A percentile compares a stretch with the other conserved stretches of the same genome.
Conservation (phyloP, 2,329 filamentous ascomycete species). For the Myriosclerotinia duriaeana region DNA sequence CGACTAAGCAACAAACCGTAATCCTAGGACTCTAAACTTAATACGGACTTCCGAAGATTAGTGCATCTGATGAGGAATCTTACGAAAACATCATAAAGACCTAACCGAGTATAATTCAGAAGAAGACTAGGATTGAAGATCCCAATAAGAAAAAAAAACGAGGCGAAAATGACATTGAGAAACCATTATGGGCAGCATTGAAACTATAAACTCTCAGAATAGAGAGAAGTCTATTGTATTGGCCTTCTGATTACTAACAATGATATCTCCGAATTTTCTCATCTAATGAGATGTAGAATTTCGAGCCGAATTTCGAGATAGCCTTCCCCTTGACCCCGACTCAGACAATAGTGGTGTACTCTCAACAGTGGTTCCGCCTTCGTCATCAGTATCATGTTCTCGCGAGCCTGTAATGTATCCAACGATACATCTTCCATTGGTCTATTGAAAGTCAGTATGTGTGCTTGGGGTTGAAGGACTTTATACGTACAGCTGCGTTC, state of each 20-base stretch:
- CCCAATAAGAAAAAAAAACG: background rate
- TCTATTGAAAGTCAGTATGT: conserved; percentile 23
- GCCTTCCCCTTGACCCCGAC: conserved; percentile 15
- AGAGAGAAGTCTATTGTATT: conserved; percentile 1
- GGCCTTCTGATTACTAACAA: background rate
- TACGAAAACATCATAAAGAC: background rate
- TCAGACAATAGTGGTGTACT: conserved; percentile 23
- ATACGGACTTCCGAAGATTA: background rate
- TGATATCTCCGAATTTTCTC: too few relatives aligned
- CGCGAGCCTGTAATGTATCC: conserved; percentile 25
- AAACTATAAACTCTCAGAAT: background rate
- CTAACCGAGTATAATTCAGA: background rate
- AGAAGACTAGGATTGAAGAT: background rate
- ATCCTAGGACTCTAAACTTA: too few relatives aligned
- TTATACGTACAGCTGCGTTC: conserved; percentile 25
- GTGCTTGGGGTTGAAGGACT: background rate
- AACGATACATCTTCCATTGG: conserved; percentile 25
- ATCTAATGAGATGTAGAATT: conserved; percentile 17
- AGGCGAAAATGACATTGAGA: too few relatives aligned
- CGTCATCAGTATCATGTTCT: conserved; percentile 28
- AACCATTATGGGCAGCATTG: background rate
- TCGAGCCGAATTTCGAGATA: background rate
- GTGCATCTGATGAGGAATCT: background rate
- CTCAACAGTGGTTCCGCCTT: conserved; percentile 26
- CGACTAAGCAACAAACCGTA: background rate